Conservation (phyloP, 192 early-diverging fungal species). For the Podila verticillata region DNA sequence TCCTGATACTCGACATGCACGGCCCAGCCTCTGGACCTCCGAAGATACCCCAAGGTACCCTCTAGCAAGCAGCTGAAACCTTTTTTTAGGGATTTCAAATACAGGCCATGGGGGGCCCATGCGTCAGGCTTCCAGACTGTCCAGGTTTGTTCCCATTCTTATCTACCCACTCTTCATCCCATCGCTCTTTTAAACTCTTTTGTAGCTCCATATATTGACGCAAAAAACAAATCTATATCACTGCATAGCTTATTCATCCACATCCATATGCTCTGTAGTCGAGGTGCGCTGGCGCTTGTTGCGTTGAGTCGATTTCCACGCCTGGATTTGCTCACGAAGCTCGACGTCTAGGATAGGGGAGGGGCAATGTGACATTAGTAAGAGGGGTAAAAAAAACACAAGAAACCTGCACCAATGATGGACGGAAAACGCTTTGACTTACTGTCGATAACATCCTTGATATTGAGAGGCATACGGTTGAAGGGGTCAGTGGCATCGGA, state of each 20-base stretch:
- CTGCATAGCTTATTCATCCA: neutral
- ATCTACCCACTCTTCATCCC: no score
- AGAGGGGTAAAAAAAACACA: neutral
- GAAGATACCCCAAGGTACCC: no score
- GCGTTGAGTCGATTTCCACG: neutral
- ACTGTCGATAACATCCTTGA: slow-evolving; percentile 89
- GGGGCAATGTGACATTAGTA: neutral
- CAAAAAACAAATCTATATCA: neutral
- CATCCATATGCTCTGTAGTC: neutral
- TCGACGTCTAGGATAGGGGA: slow-evolving; percentile 4
- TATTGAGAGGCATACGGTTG: slow-evolving; percentile 87
- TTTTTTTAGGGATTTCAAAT: no score
- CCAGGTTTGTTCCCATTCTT: no score
- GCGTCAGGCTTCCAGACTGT: no score
- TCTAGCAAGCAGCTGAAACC: no score
- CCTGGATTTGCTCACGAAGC: slow-evolving; percentile 7
- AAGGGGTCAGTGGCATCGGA: slow-evolving; percentile 93
- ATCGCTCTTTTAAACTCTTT: neutral
- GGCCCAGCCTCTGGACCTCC: no score
- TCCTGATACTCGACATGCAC: no score
- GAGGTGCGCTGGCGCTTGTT: neutral
- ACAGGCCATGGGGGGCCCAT: no score
- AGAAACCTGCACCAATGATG: neutral
- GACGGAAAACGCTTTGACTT: slow-evolving; percentile 25
- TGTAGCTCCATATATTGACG: neutral